Percentiles rank a stretch among this genome's conserved stretches.
Conservation (phyloP, 768 basidiomycete species). For the Pulveroboletus sp. region DNA sequence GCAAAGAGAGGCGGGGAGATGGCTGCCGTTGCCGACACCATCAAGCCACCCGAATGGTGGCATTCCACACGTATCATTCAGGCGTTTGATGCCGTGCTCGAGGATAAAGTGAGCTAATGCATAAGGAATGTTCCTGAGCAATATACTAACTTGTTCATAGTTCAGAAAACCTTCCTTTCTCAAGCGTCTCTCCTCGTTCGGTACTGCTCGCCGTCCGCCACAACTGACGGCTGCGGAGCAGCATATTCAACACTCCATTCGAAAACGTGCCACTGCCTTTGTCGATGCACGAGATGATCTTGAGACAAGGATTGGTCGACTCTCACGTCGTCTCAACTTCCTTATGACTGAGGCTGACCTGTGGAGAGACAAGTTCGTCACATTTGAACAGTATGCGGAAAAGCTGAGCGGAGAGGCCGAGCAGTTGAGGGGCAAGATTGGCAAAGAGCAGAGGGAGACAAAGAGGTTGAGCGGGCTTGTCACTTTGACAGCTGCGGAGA, state of each 20-base stretch:
- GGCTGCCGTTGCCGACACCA: slow-evolving; percentile 81
- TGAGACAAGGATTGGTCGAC: slow-evolving; percentile 87
- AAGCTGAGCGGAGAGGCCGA: slow-evolving; percentile 82
- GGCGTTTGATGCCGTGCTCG: slow-evolving; percentile 83
- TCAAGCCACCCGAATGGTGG: slow-evolving; percentile 93
- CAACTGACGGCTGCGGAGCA: slow-evolving; percentile 78
- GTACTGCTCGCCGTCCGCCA: slow-evolving; percentile 63
- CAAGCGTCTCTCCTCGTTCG: slow-evolving; percentile 78
- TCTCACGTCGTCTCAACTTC: slow-evolving; percentile 82
- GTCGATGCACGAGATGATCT: slow-evolving; percentile 92
- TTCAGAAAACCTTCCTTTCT: slow-evolving; percentile 86
- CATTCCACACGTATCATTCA: slow-evolving; percentile 86
- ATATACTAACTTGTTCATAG: slow-evolving; percentile 33
- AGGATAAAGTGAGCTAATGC: slow-evolving; percentile 59
- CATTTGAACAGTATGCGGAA: slow-evolving; percentile 92
- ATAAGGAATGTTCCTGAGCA: not conserved
- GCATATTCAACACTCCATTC: slow-evolving; percentile 80
- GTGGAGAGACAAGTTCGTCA: slow-evolving; percentile 92
- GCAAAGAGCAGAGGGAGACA: slow-evolving; percentile 86
- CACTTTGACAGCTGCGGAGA: slow-evolving; percentile 72
- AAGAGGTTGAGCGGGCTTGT: slow-evolving; percentile 78
- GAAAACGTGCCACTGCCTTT: slow-evolving; percentile 90
- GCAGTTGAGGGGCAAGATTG: slow-evolving; percentile 82
- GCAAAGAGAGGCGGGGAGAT: slow-evolving; percentile 77
- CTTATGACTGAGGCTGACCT: slow-evolving; percentile 87